phyloP scores from a whole-genome alignment of 257 asterid species.

The Petunia secreta region DNA sequence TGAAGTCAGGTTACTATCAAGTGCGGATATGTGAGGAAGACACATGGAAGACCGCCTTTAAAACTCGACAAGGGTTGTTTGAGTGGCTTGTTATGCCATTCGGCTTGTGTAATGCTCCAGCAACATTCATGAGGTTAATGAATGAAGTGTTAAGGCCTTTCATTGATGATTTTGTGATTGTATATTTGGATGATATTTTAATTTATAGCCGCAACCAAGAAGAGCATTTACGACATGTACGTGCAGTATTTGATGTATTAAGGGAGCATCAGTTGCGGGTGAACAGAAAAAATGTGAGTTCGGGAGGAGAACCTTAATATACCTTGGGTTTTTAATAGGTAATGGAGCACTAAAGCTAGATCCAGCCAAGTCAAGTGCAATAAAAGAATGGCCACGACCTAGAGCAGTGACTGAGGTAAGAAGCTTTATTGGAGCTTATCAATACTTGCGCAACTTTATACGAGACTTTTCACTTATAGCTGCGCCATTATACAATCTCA shows the following conservation, averaged over 20 bases:
- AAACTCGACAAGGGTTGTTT: background rate
- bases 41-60: background rate
- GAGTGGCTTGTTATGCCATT: constrained; percentile 21
- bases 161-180: constrained; percentile 1
- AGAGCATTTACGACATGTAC: background rate
- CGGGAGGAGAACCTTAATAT: background rate
- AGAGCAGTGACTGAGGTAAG: background rate
- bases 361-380: background rate
- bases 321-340: constrained; percentile 4
- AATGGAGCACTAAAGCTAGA: background rate
- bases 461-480: background rate
- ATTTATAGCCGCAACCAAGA: constrained; percentile 14
- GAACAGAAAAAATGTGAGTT: background rate
- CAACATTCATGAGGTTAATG: constrained; percentile 18
- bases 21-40: background rate
- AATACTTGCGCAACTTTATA: background rate
- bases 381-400: constrained; percentile 12
- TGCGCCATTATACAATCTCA: background rate
- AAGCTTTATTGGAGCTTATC: background rate
- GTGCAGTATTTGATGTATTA: background rate
- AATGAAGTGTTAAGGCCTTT: background rate
- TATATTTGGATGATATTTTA: constrained; percentile 28
- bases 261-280: background rate
- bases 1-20: constrained; percentile 2
- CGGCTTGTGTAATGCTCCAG: constrained; percentile 29